Evolutionary conservation across 768 basidiomycete species (phyloP), one percentile per base, ranked within the genome.

Genomic region (Flagelloscypha sp.): DNA sequence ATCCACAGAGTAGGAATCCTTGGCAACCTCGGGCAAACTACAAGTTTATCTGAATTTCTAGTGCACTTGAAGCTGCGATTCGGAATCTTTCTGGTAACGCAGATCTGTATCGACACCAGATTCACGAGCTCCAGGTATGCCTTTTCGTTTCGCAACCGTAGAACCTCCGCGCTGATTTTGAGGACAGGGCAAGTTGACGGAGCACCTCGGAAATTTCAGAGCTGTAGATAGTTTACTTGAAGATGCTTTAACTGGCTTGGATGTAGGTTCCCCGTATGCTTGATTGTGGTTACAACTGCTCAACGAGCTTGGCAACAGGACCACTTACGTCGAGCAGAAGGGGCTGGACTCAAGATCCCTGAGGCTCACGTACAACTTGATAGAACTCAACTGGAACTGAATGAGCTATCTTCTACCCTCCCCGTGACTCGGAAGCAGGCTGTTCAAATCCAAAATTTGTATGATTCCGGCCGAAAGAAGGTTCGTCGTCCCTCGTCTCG

Each of bases 141-240:
- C n/a, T n/a, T n/a, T n/a, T n/a, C n/a, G n/a, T n/a, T n/a, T n/a
- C n/a, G n/a, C n/a, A n/a, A n/a, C n/a, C n/a, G n/a, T n/a, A n/a
- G n/a, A n/a, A n/a, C n/a, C n/a, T n/a, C n/a, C n/a, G n/a, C n/a
- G n/a, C n/a, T n/a, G n/a, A n/a, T n/a, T n/a, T n/a, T n/a, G n/a
- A n/a, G n/a, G 17, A 17, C 47, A 85, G 83, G 66, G 66, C 34
- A 74, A 71, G 50, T 68, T 87, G 16, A 68, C 77, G 25, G 76
- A 83, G 46, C 72, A 77, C 49, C 59, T 86, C 36, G 77, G 77
- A 47, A 85, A 85, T 49, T 84, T 84, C 36, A 65, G 79, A 36
- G 76, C 79, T 12, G 76, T 86, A 42, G 80, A 86, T 44, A 70
- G 70, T 41, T 68, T 76, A 17, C 64, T 86, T 22, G 74, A 76